Conservation (phyloP, 768 basidiomycete species). For the Amanita brunnescens region DNA sequence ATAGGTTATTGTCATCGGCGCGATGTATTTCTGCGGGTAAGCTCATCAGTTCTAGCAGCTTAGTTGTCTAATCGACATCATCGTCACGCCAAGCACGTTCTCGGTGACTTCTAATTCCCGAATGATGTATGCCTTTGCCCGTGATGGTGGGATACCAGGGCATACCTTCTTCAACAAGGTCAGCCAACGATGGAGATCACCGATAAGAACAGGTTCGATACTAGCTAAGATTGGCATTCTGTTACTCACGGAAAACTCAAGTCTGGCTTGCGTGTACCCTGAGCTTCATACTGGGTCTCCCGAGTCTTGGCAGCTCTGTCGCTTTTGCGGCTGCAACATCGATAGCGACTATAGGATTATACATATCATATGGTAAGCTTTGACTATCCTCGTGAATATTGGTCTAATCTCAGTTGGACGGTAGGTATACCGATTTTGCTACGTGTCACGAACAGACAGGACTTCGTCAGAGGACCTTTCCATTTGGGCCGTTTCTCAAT, state of each 20-base stretch:
- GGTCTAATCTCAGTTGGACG: not conserved
- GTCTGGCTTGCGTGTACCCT: slow-evolving; percentile 76
- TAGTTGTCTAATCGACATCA: too few species aligned
- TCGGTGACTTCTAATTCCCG: slow-evolving; percentile 72
- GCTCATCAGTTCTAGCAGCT: slow-evolving; percentile 10
- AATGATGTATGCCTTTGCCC: slow-evolving; percentile 78
- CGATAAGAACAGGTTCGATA: slow-evolving; percentile 53
- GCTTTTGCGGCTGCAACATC: slow-evolving; percentile 55
- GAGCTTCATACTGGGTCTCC: slow-evolving; percentile 66
- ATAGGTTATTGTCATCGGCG: slow-evolving; percentile 56
- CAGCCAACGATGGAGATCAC: slow-evolving; percentile 47
- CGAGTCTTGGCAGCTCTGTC: slow-evolving; percentile 63
- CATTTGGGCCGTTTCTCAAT: slow-evolving; percentile 59
- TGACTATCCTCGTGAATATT: not conserved
- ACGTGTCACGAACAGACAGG: slow-evolving; percentile 48
- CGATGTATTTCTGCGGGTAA: slow-evolving; percentile 69
- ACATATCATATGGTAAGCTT: slow-evolving; percentile 57
- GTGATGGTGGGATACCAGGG: slow-evolving; percentile 68
- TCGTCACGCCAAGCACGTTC: slow-evolving; percentile 42
- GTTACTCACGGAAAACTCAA: slow-evolving; percentile 14
- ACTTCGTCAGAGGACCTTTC: slow-evolving; percentile 63
- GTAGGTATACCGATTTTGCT: slow-evolving; percentile 62
- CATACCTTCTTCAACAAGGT: slow-evolving; percentile 61
- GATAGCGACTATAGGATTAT: slow-evolving; percentile 69
- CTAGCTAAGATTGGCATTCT: slow-evolving; percentile 1